Evolutionary conservation across 768 basidiomycete genomes (phyloP), one percentile per base, ranked within the genome.

Genomic region (Phylloporus scabripes): DNA sequence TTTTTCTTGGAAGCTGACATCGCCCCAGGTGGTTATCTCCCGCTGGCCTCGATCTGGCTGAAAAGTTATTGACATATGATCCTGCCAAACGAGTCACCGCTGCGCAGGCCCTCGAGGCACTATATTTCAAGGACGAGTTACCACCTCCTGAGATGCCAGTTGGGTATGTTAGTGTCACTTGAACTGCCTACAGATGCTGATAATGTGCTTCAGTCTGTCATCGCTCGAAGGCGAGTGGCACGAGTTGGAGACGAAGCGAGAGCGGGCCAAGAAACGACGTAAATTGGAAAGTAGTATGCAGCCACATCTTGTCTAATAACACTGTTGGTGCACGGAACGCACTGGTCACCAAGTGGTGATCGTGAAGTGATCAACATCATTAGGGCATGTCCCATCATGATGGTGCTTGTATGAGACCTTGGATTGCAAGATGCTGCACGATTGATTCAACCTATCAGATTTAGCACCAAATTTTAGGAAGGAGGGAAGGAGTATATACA

Each of bases 211-310:
- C 54, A 94, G 93, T 45, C 70, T 98, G 50, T 78, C 85, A 11
- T 78, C 78, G 11, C 69, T 96, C 36, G 82, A 91, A 63, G 95
- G 96, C 39, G 96, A 98, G 66, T 97, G 94, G 90, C 96, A 99
- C 68, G 96, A 99, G 67, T 76, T 94, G 54, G 94, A 97, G 66
- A 89, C 91, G 11, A 99, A 97, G 68, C 78, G 84, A 49, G 92
- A 97, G 71, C 79, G 91, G 34, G 85, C 86, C 50, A 88, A 82
- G 71, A 86, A 87, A 68, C 76, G 81, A 64, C 78, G 79, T 71
- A 85, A 79, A 75, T 74, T 75, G 54, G 85, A 82, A 67, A 68
- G 59, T 66, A 71, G 65, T 59, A 54, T 61, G 58, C 69, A 68
- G 54, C 66, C 68, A 68, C 59, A 62, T 48, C 60, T 61, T 63